phyloP scores from a whole-genome alignment of 2,329 filamentous ascomycete species.

The Lecanicillium sp. region DNA sequence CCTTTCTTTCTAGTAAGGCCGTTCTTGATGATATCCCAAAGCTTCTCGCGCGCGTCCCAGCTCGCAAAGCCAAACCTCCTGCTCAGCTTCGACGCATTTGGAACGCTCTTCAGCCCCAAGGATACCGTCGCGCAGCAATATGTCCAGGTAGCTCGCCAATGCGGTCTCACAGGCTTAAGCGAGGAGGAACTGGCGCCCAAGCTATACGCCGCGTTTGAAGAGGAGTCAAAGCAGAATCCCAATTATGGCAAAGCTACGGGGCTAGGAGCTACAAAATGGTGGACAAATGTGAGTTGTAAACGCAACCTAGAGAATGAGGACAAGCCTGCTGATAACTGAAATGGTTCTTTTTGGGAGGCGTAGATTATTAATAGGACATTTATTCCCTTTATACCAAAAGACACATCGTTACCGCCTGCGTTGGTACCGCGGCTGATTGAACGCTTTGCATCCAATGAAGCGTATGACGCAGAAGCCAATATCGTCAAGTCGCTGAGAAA shows the following conservation, averaged over 20 bases:
- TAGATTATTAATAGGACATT: slow-evolving; percentile 50
- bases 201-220: slow-evolving; percentile 35
- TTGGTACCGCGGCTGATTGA: slow-evolving; percentile 40
- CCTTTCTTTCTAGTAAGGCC: not conserved
- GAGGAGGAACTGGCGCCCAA: slow-evolving; percentile 29
- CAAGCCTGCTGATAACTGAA: slow-evolving; percentile 12
- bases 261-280: slow-evolving; percentile 47
- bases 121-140: slow-evolving; percentile 45
- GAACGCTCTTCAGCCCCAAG: slow-evolving; percentile 51
- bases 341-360: not conserved
- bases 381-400: slow-evolving; percentile 23
- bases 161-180: slow-evolving; percentile 36
- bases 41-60: not conserved
- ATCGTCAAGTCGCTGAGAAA: slow-evolving; percentile 34
- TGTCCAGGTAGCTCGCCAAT: slow-evolving; percentile 37
- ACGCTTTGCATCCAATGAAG: slow-evolving; percentile 44
- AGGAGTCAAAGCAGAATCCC: slow-evolving; percentile 36
- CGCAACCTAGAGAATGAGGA: not conserved
- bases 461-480: slow-evolving; percentile 40
- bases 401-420: slow-evolving; percentile 29
- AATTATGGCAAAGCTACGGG: slow-evolving; percentile 50
- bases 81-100: slow-evolving; percentile 56
- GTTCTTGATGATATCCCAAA: not conserved
- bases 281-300: slow-evolving; percentile 39
- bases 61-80: slow-evolving; percentile 35